Conservation (phyloP, 1,284 basidiomycete species). For the Athelia psychrophila region DNA sequence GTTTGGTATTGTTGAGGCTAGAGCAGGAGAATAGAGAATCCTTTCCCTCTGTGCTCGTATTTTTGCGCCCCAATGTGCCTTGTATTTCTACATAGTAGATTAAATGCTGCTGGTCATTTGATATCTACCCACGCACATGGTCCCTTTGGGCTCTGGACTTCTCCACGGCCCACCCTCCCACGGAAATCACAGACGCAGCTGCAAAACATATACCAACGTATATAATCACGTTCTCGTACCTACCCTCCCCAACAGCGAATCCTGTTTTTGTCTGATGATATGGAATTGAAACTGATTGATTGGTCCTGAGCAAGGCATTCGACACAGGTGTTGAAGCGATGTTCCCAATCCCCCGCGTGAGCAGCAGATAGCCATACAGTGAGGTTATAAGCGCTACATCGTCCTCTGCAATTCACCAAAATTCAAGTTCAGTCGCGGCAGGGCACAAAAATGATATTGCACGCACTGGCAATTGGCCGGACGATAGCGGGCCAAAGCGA, state of each 20-base stretch:
- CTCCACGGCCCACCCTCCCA: conserved; percentile 20
- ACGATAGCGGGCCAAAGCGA: conserved; percentile 33
- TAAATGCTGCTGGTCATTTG: too few relatives aligned
- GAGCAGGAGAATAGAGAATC: too few relatives aligned
- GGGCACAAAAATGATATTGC: conserved; percentile 1
- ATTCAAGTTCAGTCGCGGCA: background rate
- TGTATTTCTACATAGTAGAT: too few relatives aligned
- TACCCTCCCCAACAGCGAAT: conserved; percentile 30
- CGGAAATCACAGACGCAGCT: conserved; percentile 24
- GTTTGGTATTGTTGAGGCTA: too few relatives aligned
- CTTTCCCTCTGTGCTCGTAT: too few relatives aligned
- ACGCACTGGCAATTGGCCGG: conserved; percentile 25
- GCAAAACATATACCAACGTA: conserved; percentile 36
- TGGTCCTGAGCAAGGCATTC: conserved; percentile 19
- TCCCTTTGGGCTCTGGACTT: background rate
- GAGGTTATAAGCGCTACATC: conserved; percentile 30
- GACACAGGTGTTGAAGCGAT: conserved; percentile 41
- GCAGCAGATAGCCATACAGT: conserved; percentile 33
- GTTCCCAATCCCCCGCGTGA: conserved; percentile 38
- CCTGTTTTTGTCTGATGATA: conserved; percentile 15
- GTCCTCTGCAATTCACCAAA: conserved; percentile 23
- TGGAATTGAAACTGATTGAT: background rate
- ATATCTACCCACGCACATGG: too few relatives aligned
- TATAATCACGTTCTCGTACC: conserved; percentile 30
- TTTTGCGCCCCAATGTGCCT: too few relatives aligned